phyloP scores from a whole-genome alignment of 176 grass and related monocot genomes.

The Carex myosuroides region DNA sequence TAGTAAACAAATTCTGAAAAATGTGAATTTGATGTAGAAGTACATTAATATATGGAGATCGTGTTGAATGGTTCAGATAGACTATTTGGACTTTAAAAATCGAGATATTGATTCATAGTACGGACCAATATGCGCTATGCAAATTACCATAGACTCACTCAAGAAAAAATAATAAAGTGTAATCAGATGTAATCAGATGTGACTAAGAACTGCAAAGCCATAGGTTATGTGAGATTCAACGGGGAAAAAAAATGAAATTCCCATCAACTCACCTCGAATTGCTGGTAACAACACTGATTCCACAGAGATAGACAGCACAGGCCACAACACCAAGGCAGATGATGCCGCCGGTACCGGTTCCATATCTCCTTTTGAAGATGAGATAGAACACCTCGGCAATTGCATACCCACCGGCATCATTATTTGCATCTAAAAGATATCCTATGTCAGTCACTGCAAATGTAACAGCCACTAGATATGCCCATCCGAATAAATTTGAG shows the following conservation, averaged over 20 bases:
- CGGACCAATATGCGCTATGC: too few species aligned
- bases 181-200: neutral
- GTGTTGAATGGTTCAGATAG: too few species aligned
- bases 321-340: constrained; percentile 59
- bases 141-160: too few species aligned
- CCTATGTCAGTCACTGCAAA: constrained; percentile 76
- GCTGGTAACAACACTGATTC: constrained; percentile 74
- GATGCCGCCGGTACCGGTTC: constrained; percentile 63
- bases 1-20: too few species aligned
- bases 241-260: neutral
- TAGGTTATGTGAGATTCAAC: neutral
- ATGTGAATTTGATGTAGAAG: too few species aligned
- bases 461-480: constrained; percentile 65
- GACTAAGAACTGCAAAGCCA: neutral
- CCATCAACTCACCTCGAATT: constrained; percentile 55
- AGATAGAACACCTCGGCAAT: constrained; percentile 83
- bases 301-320: constrained; percentile 70
- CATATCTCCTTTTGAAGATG: constrained; percentile 71
- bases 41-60: too few species aligned
- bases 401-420: constrained; percentile 77
- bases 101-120: too few species aligned
- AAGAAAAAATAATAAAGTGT: neutral
- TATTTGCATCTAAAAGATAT: constrained; percentile 57
- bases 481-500: constrained; percentile 72
- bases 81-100: too few species aligned